Evolutionary conservation across 73 alveolate genomes (phyloP).

Genomic region (Uronychia setigera): DNA sequence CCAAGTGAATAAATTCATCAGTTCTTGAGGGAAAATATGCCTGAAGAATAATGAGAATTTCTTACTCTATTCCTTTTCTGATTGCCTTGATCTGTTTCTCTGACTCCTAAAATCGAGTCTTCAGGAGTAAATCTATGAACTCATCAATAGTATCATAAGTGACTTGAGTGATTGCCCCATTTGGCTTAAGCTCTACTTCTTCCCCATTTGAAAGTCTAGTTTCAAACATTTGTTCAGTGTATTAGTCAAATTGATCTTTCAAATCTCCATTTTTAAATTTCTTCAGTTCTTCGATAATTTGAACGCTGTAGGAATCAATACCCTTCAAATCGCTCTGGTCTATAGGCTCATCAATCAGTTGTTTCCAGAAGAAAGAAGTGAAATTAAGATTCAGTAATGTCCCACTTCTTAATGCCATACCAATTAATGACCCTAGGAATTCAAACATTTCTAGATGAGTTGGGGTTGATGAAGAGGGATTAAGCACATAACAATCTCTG

Average conservation of each 20-base stretch:
- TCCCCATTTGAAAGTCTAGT: constrained; percentile 85
- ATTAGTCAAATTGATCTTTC: constrained; percentile 70
- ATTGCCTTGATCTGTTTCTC: constrained; percentile 85
- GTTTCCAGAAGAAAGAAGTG: constrained; percentile 88
- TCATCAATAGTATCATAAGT: constrained; percentile 77
- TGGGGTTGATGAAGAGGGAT: constrained; percentile 90
- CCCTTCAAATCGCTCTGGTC: constrained; percentile 80
- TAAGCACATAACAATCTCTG: constrained; percentile 89
- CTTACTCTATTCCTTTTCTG: constrained; percentile 83
- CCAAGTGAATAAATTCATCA: constrained; percentile 69
- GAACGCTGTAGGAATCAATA: constrained; percentile 83
- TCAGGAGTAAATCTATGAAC: constrained; percentile 69
- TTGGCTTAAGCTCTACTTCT: constrained; percentile 80
- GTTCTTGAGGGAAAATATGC: constrained; percentile 72
- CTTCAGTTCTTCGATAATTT: constrained; percentile 78
- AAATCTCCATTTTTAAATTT: constrained; percentile 31
- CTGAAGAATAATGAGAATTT: too few relatives aligned
- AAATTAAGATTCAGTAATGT: constrained; percentile 74
- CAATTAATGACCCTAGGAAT: constrained; percentile 89
- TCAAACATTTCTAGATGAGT: constrained; percentile 81
- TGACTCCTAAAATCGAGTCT: constrained; percentile 80
- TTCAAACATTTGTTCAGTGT: constrained; percentile 72
- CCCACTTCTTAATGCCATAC: constrained; percentile 87
- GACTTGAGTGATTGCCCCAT: constrained; percentile 71
- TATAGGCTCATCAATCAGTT: constrained; percentile 77